Conservation (phyloP, 441 rosid species). For the Isatis lusitanica region DNA sequence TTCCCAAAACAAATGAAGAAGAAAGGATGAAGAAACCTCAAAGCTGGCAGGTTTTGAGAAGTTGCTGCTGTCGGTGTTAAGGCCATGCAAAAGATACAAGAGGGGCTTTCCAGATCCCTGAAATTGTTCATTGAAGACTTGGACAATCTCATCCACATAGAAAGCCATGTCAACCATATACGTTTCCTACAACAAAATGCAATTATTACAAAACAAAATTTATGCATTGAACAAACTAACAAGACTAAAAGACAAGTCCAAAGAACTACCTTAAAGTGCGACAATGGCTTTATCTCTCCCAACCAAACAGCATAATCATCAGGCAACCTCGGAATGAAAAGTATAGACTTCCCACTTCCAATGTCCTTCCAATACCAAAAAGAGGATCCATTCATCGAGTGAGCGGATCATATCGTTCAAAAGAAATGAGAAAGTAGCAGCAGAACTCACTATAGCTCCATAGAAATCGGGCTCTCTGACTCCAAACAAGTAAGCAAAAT, state of each 20-base stretch:
- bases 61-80: constrained; percentile 80
- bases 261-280: constrained; percentile 59
- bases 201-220: neutral
- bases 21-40: constrained; percentile 59
- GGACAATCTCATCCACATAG: constrained; percentile 71
- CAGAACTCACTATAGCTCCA: constrained; percentile 81
- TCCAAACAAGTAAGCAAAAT: constrained; percentile 88
- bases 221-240: neutral
- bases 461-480: constrained; percentile 80
- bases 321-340: constrained; percentile 80
- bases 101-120: constrained; percentile 60
- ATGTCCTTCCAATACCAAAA: constrained; percentile 58
- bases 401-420: neutral
- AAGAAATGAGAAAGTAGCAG: neutral
- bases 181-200: constrained; percentile 52
- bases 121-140: constrained; percentile 52
- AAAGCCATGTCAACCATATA: constrained; percentile 65
- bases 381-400: neutral
- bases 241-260: neutral
- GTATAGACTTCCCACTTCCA: constrained; percentile 70
- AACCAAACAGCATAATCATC: constrained; percentile 92
- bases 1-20: neutral
- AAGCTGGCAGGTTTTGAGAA: constrained; percentile 83
- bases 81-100: constrained; percentile 79
- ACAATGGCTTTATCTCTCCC: constrained; percentile 76